These are phyloP conservation scores for Vitis amurensis DNA, from an alignment of 164 flowering plant genomes.

Conservation along the genomic window DNA sequence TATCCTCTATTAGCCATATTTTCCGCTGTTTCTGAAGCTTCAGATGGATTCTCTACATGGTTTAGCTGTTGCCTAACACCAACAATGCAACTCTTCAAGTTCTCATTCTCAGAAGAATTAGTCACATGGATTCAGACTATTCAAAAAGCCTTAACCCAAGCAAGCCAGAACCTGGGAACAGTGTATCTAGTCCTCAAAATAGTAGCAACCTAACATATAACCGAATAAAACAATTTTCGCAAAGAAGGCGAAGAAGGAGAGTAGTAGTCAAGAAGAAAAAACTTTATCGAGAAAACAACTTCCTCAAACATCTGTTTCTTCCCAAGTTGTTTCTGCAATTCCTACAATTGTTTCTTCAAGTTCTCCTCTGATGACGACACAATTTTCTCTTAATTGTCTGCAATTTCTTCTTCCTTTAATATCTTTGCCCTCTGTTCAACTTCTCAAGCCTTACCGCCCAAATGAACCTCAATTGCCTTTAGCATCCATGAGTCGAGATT, in stretches of 20 bases:
- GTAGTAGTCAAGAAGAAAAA: constrained; percentile 46
- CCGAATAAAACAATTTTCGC: constrained; percentile 62
- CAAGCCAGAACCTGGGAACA: constrained; percentile 70
- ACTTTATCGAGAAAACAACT: constrained; percentile 57
- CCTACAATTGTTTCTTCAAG: constrained; percentile 48
- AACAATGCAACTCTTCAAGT: constrained; percentile 58
- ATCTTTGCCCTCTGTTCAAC: too few relatives aligned
- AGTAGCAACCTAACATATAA: constrained; percentile 74
- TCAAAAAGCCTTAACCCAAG: constrained; percentile 61
- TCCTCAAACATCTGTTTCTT: constrained; percentile 78
- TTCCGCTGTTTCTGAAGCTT: constrained; percentile 19
- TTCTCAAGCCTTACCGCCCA: too few relatives aligned
- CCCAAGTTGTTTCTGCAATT: constrained; percentile 70
- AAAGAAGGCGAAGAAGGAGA: constrained; percentile 76
- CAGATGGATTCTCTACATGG: constrained; percentile 39
- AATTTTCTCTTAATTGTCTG: constrained; percentile 10
- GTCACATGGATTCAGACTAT: constrained; percentile 49
- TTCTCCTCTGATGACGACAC: constrained; percentile 38
- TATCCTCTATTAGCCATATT: constrained; percentile 42
- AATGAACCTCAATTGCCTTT: too few relatives aligned
- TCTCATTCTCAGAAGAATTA: constrained; percentile 53
- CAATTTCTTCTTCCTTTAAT: background rate
- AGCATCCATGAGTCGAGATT: too few relatives aligned
- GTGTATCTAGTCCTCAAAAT: constrained; percentile 71
- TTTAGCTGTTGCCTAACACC: constrained; percentile 62